These are phyloP conservation scores for Fusarium newnesense DNA, from an alignment of 2,329 filamentous ascomycete species.

Conservation along the genomic window DNA sequence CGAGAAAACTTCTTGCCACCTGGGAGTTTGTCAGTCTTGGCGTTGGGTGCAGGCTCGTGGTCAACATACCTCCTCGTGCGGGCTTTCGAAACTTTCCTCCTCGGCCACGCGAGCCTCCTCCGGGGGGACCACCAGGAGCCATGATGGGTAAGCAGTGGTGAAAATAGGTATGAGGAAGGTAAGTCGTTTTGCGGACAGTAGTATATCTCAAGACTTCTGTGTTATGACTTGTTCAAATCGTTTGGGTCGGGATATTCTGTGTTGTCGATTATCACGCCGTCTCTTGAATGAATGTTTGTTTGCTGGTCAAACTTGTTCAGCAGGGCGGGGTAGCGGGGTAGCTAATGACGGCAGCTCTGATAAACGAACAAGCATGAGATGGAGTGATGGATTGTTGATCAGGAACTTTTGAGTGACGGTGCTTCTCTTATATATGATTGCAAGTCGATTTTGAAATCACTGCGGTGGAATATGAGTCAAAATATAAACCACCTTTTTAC, in stretches of 20 bases:
- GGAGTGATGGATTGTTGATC: conserved; percentile 12
- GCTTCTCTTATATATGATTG: conserved; percentile 1
- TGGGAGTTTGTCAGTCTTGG: conserved; percentile 49
- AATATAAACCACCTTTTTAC: background rate
- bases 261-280: conserved; percentile 3
- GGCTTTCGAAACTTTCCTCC: conserved; percentile 96
- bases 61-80: conserved; percentile 81
- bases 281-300: conserved; percentile 20
- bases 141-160: conserved; percentile 49
- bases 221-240: background rate
- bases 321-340: conserved; percentile 54
- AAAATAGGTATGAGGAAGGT: background rate
- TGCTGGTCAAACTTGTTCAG: conserved; percentile 34
- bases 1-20: conserved; percentile 96
- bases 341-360: conserved; percentile 37
- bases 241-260: conserved; percentile 1
- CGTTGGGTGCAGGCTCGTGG: background rate
- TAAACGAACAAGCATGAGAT: background rate
- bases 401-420: conserved; percentile 9
- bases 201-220: background rate
- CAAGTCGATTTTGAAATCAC: background rate
- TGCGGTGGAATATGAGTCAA: background rate
- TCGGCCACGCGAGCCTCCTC: conserved; percentile 73
- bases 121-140: conserved; percentile 56
- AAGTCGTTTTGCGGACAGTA: background rate